These are phyloP conservation scores for Suillus lakei DNA, from an alignment of 768 basidiomycete genomes.

Conservation along the genomic window DNA sequence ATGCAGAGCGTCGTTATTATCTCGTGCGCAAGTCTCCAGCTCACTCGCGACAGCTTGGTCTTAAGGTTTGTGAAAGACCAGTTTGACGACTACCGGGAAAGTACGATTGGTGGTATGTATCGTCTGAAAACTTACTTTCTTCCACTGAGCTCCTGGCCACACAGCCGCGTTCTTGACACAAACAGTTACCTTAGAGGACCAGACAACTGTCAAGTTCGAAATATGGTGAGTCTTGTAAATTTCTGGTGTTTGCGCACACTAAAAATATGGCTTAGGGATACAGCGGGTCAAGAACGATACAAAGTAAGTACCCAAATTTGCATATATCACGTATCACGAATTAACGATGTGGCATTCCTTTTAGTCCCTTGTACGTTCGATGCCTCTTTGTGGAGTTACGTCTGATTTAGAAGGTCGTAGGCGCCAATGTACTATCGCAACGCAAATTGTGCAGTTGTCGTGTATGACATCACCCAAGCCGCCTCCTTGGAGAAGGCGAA, in stretches of 20 bases:
- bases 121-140: background rate
- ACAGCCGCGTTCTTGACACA: conserved; percentile 98
- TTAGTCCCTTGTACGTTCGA: conserved; percentile 51
- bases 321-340: conserved; percentile 8
- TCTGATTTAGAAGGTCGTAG: conserved; percentile 38
- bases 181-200: conserved; percentile 88
- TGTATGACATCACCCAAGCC: conserved; percentile 94
- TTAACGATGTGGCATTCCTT: background rate
- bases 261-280: conserved; percentile 67
- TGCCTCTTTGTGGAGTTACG: background rate
- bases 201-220: conserved; percentile 95
- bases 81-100: conserved; percentile 95
- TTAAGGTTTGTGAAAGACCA: conserved; percentile 96
- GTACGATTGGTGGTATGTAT: conserved; percentile 84
- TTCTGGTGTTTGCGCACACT: conserved; percentile 11
- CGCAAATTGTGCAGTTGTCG: conserved; percentile 92
- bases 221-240: conserved; percentile 70
- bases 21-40: conserved; percentile 30
- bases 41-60: conserved; percentile 67
- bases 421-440: conserved; percentile 98
- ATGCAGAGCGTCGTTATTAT: conserved; percentile 15
- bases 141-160: conserved; percentile 23
- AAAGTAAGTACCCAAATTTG: conserved; percentile 54
- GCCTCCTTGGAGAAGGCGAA: conserved; percentile 94
- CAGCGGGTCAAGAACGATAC: conserved; percentile 94